Conservation (phyloP, 2,329 filamentous ascomycete species). For the Colletotrichum spinosum region DNA sequence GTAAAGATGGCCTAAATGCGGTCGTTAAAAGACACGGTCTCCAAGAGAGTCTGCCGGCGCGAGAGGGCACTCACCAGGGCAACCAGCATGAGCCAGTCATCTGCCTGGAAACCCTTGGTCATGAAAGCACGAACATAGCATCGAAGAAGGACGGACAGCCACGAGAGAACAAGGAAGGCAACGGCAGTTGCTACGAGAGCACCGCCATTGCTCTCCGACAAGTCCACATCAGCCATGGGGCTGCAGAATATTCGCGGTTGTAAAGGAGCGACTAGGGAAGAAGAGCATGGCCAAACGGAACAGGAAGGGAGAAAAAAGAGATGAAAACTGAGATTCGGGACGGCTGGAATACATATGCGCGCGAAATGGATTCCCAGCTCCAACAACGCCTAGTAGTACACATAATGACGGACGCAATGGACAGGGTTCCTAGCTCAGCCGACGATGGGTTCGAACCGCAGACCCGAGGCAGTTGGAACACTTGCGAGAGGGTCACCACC, state of each 20-base stretch:
- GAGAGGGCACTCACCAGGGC: constrained; percentile 53
- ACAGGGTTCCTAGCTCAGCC: background rate
- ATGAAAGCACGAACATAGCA: constrained; percentile 57
- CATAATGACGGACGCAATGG: too few relatives aligned
- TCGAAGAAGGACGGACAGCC: constrained; percentile 56
- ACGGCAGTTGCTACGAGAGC: constrained; percentile 51
- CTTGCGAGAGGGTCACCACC: constrained; percentile 13
- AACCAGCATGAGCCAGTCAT: constrained; percentile 66
- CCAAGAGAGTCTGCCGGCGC: background rate
- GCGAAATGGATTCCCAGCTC: background rate
- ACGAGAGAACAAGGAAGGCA: constrained; percentile 53
- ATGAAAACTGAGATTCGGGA: background rate
- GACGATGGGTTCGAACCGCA: constrained; percentile 14
- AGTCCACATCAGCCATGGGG: constrained; percentile 50
- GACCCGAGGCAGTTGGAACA: constrained; percentile 22
- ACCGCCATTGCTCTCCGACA: constrained; percentile 53
- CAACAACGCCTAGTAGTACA: too few relatives aligned
- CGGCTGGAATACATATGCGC: constrained; percentile 8
- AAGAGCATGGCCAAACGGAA: constrained; percentile 24
- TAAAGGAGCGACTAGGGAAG: constrained; percentile 14
- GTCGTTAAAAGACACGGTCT: constrained; percentile 5
- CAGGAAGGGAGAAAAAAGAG: background rate
- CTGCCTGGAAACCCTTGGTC: constrained; percentile 58
- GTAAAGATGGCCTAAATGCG: constrained; percentile 57
- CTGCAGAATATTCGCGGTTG: constrained; percentile 12